Base-by-base conservation (phyloP, 2,329 filamentous ascomycete species). In the Sarocladium strictum region DNA sequence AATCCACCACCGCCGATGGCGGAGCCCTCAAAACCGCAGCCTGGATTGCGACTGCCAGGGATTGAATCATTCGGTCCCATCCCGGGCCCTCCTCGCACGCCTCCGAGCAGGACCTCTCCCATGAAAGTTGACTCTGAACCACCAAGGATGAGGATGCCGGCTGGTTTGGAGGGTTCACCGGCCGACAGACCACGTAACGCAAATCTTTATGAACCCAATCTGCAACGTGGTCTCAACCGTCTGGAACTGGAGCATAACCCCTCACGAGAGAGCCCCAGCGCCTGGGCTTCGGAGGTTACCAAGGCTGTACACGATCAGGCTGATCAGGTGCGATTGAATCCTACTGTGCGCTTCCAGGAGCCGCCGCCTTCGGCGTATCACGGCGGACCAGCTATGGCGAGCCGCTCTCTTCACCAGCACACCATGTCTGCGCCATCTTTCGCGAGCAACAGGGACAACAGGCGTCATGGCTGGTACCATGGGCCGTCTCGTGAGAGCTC, bases 11-110 rank as follows among this genome's bases (percentile, higher is more conserved):
- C 69, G 65, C 80, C 68, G 60, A 70, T 75, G 29, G 73, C 69
- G 37, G 76, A 68, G 55, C 72, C 67, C 5, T 67, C 67, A 35
- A 83, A 71, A 67, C 76, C 68, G 64, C 84, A 86, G 61, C 80
- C 77, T 6, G 71, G 78, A 3, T 75, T 90, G 14, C 84, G 90
- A 37, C 78, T 97, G 14, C 92, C 92, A 1, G 91, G 92, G 14
- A 97, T 97, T 60, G 90, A 96, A 67, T 95, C 90, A 15, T 96
- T 97, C 62, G 90, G 93, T 64, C 85, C 89, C 55, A 76, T 89
- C 23, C 86, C 84, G 24, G 80, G 81, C 56, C 80, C 80, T 19
- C 79, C 84, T 1, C 67, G 76, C 12, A 82, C 87, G 0, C 47
- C 47, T 23, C 47, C 47, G 50, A 82, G 86, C 47, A 79, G 80